phyloP scores from a whole-genome alignment of 768 basidiomycete species.

The Trametes gibbosa region DNA sequence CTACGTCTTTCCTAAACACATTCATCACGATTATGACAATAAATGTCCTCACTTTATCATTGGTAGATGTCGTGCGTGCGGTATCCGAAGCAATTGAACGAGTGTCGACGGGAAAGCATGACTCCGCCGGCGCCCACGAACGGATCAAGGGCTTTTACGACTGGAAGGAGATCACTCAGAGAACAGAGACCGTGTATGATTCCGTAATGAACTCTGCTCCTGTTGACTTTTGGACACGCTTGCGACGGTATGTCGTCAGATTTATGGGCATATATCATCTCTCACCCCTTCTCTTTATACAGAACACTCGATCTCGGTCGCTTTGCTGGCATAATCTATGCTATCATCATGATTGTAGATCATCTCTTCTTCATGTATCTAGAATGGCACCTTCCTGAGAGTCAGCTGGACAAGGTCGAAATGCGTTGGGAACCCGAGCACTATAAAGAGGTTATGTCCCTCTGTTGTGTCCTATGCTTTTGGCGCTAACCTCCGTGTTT shows the following conservation, averaged over 20 bases:
- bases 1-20: neutral
- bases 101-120: constrained; percentile 64
- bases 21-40: neutral
- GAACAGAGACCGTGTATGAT: constrained; percentile 84
- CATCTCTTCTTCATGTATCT: constrained; percentile 84
- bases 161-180: constrained; percentile 75
- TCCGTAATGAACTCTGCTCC: constrained; percentile 58
- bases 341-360: constrained; percentile 84
- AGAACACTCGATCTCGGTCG: constrained; percentile 78
- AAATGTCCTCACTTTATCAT: too few species aligned
- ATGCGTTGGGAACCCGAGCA: constrained; percentile 53
- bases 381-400: constrained; percentile 80
- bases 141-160: constrained; percentile 82
- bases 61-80: constrained; percentile 77
- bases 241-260: constrained; percentile 54
- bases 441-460: constrained; percentile 33
- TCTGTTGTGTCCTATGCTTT: too few species aligned
- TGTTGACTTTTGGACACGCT: constrained; percentile 73
- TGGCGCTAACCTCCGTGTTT: neutral
- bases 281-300: neutral
- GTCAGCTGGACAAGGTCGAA: constrained; percentile 72
- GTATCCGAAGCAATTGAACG: constrained; percentile 77
- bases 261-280: neutral
- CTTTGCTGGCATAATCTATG: constrained; percentile 84
- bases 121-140: constrained; percentile 73